A percentile compares a stretch with the other conserved stretches of the same genome.
phyloP scores from a whole-genome alignment of 2,329 filamentous ascomycete species.

The Fusarium anguioides region DNA sequence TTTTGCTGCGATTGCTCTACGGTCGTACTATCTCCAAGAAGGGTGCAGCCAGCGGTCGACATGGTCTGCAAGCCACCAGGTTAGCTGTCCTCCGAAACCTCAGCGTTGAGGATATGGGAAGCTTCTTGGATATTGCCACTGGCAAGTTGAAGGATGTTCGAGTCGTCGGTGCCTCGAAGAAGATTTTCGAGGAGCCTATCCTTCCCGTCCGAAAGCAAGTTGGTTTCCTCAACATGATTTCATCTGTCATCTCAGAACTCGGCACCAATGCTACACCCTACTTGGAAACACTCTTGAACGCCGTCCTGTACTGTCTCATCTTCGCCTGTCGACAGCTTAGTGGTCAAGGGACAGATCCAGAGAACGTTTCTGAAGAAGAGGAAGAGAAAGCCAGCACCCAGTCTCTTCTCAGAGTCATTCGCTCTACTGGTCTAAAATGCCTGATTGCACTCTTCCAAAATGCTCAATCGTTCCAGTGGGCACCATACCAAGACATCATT shows the following conservation, averaged over 20 bases:
- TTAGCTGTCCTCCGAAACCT: conserved; percentile 85
- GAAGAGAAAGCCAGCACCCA: conserved; percentile 57
- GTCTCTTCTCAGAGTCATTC: conserved; percentile 73
- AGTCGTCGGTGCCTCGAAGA: conserved; percentile 65
- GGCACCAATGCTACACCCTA: conserved; percentile 78
- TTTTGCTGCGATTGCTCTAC: conserved; percentile 88
- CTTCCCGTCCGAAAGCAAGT: conserved; percentile 82
- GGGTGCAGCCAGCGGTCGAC: conserved; percentile 78
- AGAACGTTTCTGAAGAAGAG: conserved; percentile 54
- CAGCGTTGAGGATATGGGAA: conserved; percentile 76
- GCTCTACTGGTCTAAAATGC: conserved; percentile 83
- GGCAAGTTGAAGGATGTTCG: conserved; percentile 73
- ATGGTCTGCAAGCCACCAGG: conserved; percentile 83
- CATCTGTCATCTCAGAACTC: conserved; percentile 85
- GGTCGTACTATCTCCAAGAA: conserved; percentile 88
- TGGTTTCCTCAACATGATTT: conserved; percentile 91
- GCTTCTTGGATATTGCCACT: conserved; percentile 85
- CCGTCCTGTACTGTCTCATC: conserved; percentile 84
- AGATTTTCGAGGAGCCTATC: conserved; percentile 67
- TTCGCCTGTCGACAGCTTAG: conserved; percentile 72
- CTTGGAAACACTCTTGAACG: conserved; percentile 75
- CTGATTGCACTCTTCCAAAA: conserved; percentile 82
- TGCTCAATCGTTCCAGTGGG: conserved; percentile 77
- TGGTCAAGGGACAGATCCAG: conserved; percentile 50
- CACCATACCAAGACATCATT: conserved; percentile 74